These are phyloP conservation scores for Tylopilus rubrobrunneus DNA, from an alignment of 768 basidiomycete species.

Conservation along the genomic window DNA sequence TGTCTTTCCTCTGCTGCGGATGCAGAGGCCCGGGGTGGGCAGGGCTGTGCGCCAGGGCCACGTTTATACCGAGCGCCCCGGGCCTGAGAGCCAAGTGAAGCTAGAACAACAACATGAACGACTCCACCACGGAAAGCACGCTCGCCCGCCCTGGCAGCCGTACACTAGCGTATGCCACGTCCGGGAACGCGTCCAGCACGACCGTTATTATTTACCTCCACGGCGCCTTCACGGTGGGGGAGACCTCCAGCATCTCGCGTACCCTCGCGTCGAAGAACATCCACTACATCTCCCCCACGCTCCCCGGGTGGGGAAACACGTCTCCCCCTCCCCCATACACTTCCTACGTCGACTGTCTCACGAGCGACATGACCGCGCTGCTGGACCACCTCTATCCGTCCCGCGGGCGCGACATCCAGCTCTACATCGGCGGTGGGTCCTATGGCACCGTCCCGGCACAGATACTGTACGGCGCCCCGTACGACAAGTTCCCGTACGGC, in stretches of 20 bases:
- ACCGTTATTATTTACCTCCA: constrained; percentile 52
- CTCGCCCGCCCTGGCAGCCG: constrained; percentile 37
- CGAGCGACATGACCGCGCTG: constrained; percentile 8
- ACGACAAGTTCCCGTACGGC: constrained; percentile 49
- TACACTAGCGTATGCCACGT: constrained; percentile 49
- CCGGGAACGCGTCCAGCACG: constrained; percentile 46
- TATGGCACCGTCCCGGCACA: constrained; percentile 54
- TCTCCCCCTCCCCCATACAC: constrained; percentile 23
- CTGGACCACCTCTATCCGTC: constrained; percentile 49
- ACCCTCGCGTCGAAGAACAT: constrained; percentile 27
- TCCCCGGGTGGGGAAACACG: constrained; percentile 54
- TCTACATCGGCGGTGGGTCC: constrained; percentile 51
- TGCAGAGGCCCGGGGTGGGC: background rate
- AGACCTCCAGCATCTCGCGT: constrained; percentile 34
- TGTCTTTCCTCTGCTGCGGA: background rate
- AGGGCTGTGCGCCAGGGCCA: background rate
- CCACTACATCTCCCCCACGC: constrained; percentile 48
- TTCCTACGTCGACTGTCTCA: constrained; percentile 40
- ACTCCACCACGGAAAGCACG: constrained; percentile 3
- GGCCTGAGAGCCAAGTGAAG: too few relatives aligned
- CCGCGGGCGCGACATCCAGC: constrained; percentile 32
- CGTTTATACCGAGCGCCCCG: background rate
- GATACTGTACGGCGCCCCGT: constrained; percentile 51
- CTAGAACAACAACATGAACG: background rate
- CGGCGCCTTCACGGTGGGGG: constrained; percentile 51